Conservation (phyloP, 805 yeast species). For the Lipomyces orientalis region DNA sequence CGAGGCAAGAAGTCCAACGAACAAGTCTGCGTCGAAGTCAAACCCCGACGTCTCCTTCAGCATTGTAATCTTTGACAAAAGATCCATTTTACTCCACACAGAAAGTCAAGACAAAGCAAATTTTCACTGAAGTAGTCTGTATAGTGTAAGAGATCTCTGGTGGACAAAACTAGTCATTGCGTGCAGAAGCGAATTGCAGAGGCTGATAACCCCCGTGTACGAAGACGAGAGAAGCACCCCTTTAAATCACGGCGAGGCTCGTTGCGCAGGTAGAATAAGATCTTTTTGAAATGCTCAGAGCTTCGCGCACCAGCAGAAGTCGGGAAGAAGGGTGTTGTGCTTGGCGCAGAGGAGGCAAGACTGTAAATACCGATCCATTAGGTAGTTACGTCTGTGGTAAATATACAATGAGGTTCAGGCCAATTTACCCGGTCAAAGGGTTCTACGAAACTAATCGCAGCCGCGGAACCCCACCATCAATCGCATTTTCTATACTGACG, state of each 20-base stretch:
- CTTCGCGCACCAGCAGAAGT: not conserved
- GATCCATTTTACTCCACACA: conserved; percentile 19
- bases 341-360: not conserved
- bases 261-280: not conserved
- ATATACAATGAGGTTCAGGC: not conserved
- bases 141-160: not conserved
- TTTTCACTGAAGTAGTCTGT: not conserved
- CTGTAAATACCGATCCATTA: not conserved
- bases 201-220: not conserved
- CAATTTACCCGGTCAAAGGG: not conserved
- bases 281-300: not conserved
- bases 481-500: not conserved
- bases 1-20: conserved; percentile 32
- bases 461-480: not conserved
- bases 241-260: no score
- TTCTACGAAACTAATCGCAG: not conserved
- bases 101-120: not conserved
- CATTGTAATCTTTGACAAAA: conserved; percentile 13
- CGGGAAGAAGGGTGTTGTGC: not conserved
- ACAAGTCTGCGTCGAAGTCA: conserved; percentile 34
- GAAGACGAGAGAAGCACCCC: not conserved
- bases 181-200: not conserved
- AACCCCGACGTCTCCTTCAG: conserved; percentile 22
- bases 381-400: no score
- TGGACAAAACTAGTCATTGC: not conserved